Evolutionary conservation across 768 basidiomycete genomes (phyloP), one percentile per base, ranked within the genome.

Genomic region (Rhodotorula kratochvilovae): DNA sequence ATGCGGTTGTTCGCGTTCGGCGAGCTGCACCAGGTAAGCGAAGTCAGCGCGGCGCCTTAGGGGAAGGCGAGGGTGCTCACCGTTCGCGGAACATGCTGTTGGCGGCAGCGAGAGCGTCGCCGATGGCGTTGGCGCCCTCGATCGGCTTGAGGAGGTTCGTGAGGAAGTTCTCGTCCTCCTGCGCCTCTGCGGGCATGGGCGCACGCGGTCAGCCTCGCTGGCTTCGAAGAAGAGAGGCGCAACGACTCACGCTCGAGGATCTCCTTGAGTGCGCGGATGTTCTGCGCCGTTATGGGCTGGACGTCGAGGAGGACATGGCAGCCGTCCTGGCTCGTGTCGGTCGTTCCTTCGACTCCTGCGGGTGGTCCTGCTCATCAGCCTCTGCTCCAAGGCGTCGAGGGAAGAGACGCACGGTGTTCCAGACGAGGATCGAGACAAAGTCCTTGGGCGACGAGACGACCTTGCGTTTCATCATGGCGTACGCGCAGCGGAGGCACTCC

Each of bases 21-120:
- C 58, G 80, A 81, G 33, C 81, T 80, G 21, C 74, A 76, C 10
- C 92, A 31, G 88, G 87, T 31, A 23, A 21, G 31, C 50, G 63
- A 51, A 48, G 29, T 39, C 36, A 63, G 33, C 17, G 19, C 19
- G 43, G 13, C 4, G 27, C 25, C 23, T 6, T 21, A 33, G n/a
- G 1, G 13, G 43, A 25, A 35, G 21, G 6, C 13, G n/a, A 29
- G n/a, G 7, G 11, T 3, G 35, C 85, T 68, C 70, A 96, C 95
- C 90, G 88, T 77, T 92, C 90, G 33, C 92, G 88, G 63, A 98
- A 83, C 29, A 92, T 85, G 87, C 89, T 90, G 72, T 92, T 94
- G 76, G 92, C 92, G 72, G 89, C 90, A 0, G 88, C 91, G 79
- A 98, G 90, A 0, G 94, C 90, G 73, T 93, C 91, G 27, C 91